These are phyloP conservation scores for Schwanniomyces pseudopolymorphus DNA, from an alignment of 805 yeast species.

Conservation along the genomic window DNA sequence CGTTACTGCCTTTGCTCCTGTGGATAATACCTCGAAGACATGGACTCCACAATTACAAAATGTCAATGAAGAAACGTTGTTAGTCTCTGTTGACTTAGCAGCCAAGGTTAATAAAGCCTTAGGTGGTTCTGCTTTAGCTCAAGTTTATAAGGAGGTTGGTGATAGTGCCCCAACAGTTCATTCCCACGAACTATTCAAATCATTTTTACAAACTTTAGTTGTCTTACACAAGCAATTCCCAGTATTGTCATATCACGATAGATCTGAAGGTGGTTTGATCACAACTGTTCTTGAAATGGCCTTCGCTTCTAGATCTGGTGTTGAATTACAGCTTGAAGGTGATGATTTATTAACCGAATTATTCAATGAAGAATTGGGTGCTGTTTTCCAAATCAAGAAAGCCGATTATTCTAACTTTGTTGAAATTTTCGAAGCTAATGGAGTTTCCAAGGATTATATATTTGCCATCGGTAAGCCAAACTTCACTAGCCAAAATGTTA, in stretches of 20 bases:
- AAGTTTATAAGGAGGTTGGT: slow-evolving; percentile 88
- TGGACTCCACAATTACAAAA: slow-evolving; percentile 88
- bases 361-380: slow-evolving; percentile 94
- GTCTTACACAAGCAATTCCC: slow-evolving; percentile 65
- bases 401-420: slow-evolving; percentile 55
- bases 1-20: slow-evolving; percentile 90
- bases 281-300: slow-evolving; percentile 92
- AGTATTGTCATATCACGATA: slow-evolving; percentile 89
- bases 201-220: slow-evolving; percentile 66
- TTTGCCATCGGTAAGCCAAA: slow-evolving; percentile 70
- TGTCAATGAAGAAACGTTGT: slow-evolving; percentile 50
- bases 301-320: slow-evolving; percentile 89
- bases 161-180: slow-evolving; percentile 80
- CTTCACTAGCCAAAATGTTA: slow-evolving; percentile 49
- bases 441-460: slow-evolving; percentile 54
- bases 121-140: slow-evolving; percentile 95
- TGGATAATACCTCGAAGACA: slow-evolving; percentile 76
- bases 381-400: slow-evolving; percentile 81
- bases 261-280: slow-evolving; percentile 94
- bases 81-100: slow-evolving; percentile 81
- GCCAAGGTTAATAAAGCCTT: slow-evolving; percentile 50
- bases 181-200: slow-evolving; percentile 59
- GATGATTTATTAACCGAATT: slow-evolving; percentile 54
- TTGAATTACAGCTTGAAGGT: slow-evolving; percentile 51
- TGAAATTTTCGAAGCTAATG: slow-evolving; percentile 53